Evolutionary conservation across 371 early-diverging fungal species (phyloP).

Genomic region (Haplosporangium sp.): DNA sequence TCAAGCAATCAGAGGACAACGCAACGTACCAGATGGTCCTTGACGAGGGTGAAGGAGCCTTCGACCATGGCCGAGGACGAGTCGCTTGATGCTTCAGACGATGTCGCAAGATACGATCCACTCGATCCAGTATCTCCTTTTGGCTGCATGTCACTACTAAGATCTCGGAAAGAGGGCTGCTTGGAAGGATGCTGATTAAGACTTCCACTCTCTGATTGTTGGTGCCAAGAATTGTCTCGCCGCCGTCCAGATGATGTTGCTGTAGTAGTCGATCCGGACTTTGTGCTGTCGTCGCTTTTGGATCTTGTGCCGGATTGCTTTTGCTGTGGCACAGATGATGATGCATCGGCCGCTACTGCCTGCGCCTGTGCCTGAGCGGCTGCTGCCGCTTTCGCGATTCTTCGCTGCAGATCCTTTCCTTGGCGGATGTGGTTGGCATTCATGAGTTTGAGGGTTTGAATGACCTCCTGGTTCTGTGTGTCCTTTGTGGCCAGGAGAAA

Average conservation of each 20-base stretch:
- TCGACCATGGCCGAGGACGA: conserved; percentile 50
- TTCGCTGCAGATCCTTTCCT: conserved; percentile 40
- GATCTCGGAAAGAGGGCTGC: background rate
- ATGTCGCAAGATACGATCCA: conserved; percentile 21
- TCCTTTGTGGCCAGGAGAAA: conserved; percentile 42
- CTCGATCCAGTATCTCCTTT: conserved; percentile 12
- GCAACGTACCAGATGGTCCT: conserved; percentile 31
- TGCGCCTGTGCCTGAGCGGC: background rate
- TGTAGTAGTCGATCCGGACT: background rate
- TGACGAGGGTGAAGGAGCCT: conserved; percentile 46
- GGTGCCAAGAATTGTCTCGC: background rate
- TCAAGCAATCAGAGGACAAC: background rate
- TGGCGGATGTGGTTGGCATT: conserved; percentile 49
- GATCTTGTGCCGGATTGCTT: conserved; percentile 7
- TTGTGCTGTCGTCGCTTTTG: background rate
- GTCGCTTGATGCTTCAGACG: conserved; percentile 31
- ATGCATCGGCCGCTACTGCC: conserved; percentile 13
- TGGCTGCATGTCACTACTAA: background rate
- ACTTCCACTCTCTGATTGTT: background rate
- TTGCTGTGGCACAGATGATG: conserved; percentile 1
- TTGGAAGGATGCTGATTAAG: background rate
- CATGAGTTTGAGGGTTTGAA: conserved; percentile 45
- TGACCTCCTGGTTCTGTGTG: conserved; percentile 38
- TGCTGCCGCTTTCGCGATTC: conserved; percentile 28
- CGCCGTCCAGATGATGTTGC: conserved; percentile 8